Conservation (phyloP, 176 grass and related monocot genomes). For the Dactylis glomerata region DNA sequence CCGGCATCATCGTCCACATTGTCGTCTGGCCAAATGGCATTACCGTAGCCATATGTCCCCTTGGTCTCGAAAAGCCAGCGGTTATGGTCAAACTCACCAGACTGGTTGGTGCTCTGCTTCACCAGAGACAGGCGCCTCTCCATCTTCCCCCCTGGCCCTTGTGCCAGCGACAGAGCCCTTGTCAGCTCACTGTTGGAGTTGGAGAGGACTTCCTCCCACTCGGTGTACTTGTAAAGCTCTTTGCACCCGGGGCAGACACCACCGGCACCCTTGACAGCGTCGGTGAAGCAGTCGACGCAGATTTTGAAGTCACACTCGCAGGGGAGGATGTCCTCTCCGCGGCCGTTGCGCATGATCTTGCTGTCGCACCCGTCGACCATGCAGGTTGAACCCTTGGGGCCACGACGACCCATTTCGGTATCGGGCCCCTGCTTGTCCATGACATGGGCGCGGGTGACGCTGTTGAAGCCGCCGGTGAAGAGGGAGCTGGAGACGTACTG, state of each 20-base stretch:
- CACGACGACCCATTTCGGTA: slow-evolving; percentile 18
- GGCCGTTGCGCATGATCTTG: slow-evolving; percentile 56
- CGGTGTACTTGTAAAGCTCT: slow-evolving; percentile 80
- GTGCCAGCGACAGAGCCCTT: slow-evolving; percentile 61
- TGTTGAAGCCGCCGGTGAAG: slow-evolving; percentile 98
- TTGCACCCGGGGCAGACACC: slow-evolving; percentile 82
- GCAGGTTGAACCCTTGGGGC: slow-evolving; percentile 38
- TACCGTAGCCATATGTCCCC: slow-evolving; percentile 95
- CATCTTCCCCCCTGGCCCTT: slow-evolving; percentile 32
- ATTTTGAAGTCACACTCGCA: slow-evolving; percentile 98
- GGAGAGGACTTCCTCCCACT: slow-evolving; percentile 60
- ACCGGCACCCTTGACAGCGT: slow-evolving; percentile 62
- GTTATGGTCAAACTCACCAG: slow-evolving; percentile 89
- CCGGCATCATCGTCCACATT: slow-evolving; percentile 41
- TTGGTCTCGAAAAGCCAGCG: slow-evolving; percentile 99
- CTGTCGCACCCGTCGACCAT: slow-evolving; percentile 65
- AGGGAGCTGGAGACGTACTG: slow-evolving; percentile 76
- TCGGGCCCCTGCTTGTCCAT: slow-evolving; percentile 46
- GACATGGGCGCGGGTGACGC: slow-evolving; percentile 72
- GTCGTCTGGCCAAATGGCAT: slow-evolving; percentile 89
- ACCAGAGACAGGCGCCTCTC: slow-evolving; percentile 60
- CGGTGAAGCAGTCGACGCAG: slow-evolving; percentile 87
- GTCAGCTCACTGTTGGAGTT: slow-evolving; percentile 30
- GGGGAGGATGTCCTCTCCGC: slow-evolving; percentile 56
- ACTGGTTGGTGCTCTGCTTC: slow-evolving; percentile 44